Conservation (phyloP, 1,284 basidiomycete genomes). For the Cryptococcus maquisensis region DNA sequence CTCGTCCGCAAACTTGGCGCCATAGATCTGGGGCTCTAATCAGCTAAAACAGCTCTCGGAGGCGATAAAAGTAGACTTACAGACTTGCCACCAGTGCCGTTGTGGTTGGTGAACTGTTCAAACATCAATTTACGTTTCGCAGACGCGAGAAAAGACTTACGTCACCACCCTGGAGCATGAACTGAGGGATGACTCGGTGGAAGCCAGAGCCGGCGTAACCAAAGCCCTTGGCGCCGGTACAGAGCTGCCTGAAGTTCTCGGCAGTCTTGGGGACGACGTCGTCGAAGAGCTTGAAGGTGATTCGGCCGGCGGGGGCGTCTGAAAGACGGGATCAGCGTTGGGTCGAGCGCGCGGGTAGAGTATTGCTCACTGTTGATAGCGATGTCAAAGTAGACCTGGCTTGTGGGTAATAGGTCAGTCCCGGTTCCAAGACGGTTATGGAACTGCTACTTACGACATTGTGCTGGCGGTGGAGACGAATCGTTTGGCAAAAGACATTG, state of each 20-base stretch:
- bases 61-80: no score
- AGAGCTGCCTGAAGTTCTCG: slow-evolving; percentile 89
- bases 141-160: slow-evolving; percentile 17
- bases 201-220: slow-evolving; percentile 73
- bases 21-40: no score
- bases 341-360: neutral
- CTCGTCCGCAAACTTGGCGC: slow-evolving; percentile 90
- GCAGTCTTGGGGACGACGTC: slow-evolving; percentile 58
- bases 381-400: slow-evolving; percentile 69
- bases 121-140: slow-evolving; percentile 3
- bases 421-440: neutral
- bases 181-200: slow-evolving; percentile 75
- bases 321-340: neutral
- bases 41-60: no score
- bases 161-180: slow-evolving; percentile 52
- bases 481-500: slow-evolving; percentile 44
- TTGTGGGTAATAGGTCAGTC: slow-evolving; percentile 3
- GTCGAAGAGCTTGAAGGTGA: slow-evolving; percentile 69
- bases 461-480: slow-evolving; percentile 41
- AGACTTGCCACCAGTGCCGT: slow-evolving; percentile 85
- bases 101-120: slow-evolving; percentile 55
- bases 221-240: slow-evolving; percentile 74
- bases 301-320: slow-evolving; percentile 59
- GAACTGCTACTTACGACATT: slow-evolving; percentile 36
- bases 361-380: slow-evolving; percentile 59